Evolutionary conservation across 2,329 filamentous ascomycete species (phyloP).

Genomic region (Clonostachys rhizophaga): DNA sequence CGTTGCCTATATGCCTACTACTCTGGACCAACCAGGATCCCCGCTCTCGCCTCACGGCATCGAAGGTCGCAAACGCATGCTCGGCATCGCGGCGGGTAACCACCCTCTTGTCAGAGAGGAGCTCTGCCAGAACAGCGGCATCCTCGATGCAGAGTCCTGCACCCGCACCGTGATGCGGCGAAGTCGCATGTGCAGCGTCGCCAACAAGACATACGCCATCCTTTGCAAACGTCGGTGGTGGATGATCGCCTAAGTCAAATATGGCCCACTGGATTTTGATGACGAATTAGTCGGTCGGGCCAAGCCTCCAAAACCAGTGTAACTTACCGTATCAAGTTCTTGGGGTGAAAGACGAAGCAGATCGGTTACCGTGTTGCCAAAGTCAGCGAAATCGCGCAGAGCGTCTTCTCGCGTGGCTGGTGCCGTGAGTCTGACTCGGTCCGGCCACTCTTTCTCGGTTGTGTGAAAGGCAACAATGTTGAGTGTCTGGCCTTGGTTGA

Average conservation of each 20-base stretch:
- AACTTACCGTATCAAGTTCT: conserved; percentile 17
- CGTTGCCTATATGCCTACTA: conserved; percentile 34
- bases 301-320: too few species aligned
- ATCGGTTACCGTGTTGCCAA: conserved; percentile 18
- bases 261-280: conserved; percentile 30
- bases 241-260: conserved; percentile 38
- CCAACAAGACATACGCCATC: conserved; percentile 45
- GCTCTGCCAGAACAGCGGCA: conserved; percentile 30
- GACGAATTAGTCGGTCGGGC: not conserved
- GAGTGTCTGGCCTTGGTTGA: conserved; percentile 47
- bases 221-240: conserved; percentile 32
- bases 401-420: conserved; percentile 21
- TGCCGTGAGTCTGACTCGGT: conserved; percentile 8
- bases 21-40: conserved; percentile 44
- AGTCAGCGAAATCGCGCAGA: conserved; percentile 25
- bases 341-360: conserved; percentile 20
- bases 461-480: conserved; percentile 46
- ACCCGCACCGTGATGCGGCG: conserved; percentile 55
- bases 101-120: conserved; percentile 37
- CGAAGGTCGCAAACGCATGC: conserved; percentile 44
- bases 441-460: conserved; percentile 19
- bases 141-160: conserved; percentile 55
- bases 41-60: conserved; percentile 39
- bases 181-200: conserved; percentile 59
- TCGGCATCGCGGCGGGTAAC: conserved; percentile 22